Base-by-base conservation (phyloP, 2,329 filamentous ascomycete species). In the Cytospora leucostoma region DNA sequence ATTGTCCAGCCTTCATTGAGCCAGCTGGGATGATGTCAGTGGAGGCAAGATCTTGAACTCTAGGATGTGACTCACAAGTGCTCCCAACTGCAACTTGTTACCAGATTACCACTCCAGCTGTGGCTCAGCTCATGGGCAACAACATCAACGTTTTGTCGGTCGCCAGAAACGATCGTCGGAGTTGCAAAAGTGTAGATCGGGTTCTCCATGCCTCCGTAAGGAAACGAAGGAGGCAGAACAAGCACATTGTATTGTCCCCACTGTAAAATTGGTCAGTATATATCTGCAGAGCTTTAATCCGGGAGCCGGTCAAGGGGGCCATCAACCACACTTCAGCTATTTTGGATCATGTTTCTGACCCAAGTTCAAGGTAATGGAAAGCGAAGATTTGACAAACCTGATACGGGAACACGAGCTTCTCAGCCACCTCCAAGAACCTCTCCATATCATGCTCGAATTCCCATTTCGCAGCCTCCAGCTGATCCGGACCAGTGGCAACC, bases 231-330 rank as follows among this genome's bases (percentile, higher is more conserved):
- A 4, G 94, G 94, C 37, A 98, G 80, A 4, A 97, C 89, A 27
- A 98, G 80, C 11, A 97, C 91, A 69, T 98, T 98, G 81, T 98
- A 98, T 69, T 93, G 88, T 17, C 92, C 93, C 95, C 95, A 99
- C 64, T 87, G 44, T 12, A 21, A 21, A 8, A 19, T 2, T 47
- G 4, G 44, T 47, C 44, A 47, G n/a, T 47, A 47, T 47, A 21
- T 19, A 3, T 4, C n/a, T 21, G 2, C n/a, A 7, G 17, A 47
- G 40, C 3, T n/a, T 44, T 8, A 4, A 11, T 10, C 7, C n/a
- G 19, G 2, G 7, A 47, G n/a, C 44, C 12, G 7, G 17, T 47
- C 44, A 10, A 21, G 7, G n/a, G 1, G 12, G n/a, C 21, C 44
- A 47, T 47, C n/a, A 47, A 47, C 44, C 8, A 12, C 44, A 21